phyloP scores from a whole-genome alignment of 164 flowering plant species.

The Tetracentron sinense region DNA sequence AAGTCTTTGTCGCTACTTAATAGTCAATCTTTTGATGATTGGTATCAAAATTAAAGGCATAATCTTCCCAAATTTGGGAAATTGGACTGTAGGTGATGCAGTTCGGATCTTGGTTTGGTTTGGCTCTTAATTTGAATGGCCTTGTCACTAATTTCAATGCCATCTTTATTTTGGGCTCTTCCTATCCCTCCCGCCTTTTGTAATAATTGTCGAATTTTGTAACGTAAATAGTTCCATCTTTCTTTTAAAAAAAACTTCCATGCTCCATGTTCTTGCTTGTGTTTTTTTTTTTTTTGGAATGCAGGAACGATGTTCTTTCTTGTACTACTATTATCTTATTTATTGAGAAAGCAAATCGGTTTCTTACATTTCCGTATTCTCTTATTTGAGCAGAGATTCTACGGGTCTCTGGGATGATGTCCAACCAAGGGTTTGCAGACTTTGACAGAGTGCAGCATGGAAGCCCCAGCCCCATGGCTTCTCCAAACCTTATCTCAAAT shows the following conservation, averaged over 20 bases:
- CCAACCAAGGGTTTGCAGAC: slow-evolving; percentile 81
- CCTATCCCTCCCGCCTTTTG: not conserved
- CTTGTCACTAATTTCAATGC: not conserved
- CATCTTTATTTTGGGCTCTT: not conserved
- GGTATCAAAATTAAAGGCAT: too few species aligned
- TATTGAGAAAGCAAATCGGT: not conserved
- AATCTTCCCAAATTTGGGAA: not conserved
- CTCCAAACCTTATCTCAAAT: slow-evolving; percentile 67
- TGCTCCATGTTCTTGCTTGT: too few species aligned
- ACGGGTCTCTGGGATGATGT: slow-evolving; percentile 73
- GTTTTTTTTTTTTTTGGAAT: too few species aligned
- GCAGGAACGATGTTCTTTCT: too few species aligned
- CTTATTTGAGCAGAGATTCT: slow-evolving; percentile 60
- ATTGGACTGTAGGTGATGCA: too few species aligned
- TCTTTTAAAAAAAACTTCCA: too few species aligned
- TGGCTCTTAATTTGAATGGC: not conserved
- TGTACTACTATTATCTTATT: too few species aligned
- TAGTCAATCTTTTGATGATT: too few species aligned
- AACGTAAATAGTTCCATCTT: too few species aligned
- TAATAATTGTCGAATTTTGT: too few species aligned
- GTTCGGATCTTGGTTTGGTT: not conserved
- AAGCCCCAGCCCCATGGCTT: slow-evolving; percentile 96
- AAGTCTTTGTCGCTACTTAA: not conserved
- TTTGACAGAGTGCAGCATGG: slow-evolving; percentile 80
- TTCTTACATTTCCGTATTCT: slow-evolving; percentile 19